phyloP scores from a whole-genome alignment of 2,329 filamentous ascomycete species.

The Penicillium sp. region DNA sequence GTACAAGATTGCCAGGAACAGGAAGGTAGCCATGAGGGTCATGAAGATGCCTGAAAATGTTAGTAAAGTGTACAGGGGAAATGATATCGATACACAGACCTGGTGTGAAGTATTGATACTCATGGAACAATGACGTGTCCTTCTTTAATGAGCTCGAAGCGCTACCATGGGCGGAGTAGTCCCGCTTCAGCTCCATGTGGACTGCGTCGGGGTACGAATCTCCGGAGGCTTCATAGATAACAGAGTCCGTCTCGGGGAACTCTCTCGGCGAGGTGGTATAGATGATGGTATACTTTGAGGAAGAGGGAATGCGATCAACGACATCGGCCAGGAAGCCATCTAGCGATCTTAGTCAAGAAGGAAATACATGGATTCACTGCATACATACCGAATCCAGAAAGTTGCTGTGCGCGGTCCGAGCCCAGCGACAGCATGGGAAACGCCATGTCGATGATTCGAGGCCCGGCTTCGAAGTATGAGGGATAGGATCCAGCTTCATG shows the following conservation, averaged over 20 bases:
- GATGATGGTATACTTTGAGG: slow-evolving; percentile 67
- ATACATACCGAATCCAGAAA: slow-evolving; percentile 44
- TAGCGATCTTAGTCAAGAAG: slow-evolving; percentile 17
- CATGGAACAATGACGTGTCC: slow-evolving; percentile 63
- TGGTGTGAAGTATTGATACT: slow-evolving; percentile 90
- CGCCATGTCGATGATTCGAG: slow-evolving; percentile 45
- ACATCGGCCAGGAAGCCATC: slow-evolving; percentile 49
- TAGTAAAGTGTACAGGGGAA: slow-evolving; percentile 2
- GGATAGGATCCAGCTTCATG: slow-evolving; percentile 40
- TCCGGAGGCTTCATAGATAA: slow-evolving; percentile 61
- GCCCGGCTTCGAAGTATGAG: slow-evolving; percentile 35
- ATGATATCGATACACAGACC: slow-evolving; percentile 51
- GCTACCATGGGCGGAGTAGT: slow-evolving; percentile 38
- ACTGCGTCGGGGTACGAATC: slow-evolving; percentile 53
- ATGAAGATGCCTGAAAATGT: slow-evolving; percentile 73
- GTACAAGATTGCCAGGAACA: slow-evolving; percentile 73
- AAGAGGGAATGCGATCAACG: slow-evolving; percentile 46
- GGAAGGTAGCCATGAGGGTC: slow-evolving; percentile 65
- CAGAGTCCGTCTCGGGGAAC: slow-evolving; percentile 28
- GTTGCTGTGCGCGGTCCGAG: slow-evolving; percentile 37
- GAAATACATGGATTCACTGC: neutral
- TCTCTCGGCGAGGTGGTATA: slow-evolving; percentile 63
- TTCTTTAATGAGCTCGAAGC: slow-evolving; percentile 37
- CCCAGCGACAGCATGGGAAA: slow-evolving; percentile 43
- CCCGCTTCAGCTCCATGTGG: slow-evolving; percentile 72